Conservation (phyloP, 1,284 basidiomycete species). For the Dichomitus squalens region DNA sequence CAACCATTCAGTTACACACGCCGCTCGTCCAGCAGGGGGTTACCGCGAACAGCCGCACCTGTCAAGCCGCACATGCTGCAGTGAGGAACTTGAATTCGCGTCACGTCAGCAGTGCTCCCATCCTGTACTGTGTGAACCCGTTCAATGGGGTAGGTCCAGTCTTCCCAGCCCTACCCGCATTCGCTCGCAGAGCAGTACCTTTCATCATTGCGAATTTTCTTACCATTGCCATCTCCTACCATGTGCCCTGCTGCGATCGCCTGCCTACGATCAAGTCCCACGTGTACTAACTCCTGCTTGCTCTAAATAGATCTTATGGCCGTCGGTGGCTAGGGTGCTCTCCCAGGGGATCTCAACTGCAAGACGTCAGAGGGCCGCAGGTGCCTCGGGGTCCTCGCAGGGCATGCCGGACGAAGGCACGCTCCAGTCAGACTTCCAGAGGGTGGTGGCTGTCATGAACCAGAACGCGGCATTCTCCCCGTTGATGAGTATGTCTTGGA, state of each 20-base stretch:
- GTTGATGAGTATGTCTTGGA: conserved; percentile 18
- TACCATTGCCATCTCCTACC: background rate
- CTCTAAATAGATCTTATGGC: conserved; percentile 17
- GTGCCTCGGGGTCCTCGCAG: conserved; percentile 2
- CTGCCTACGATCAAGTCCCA: background rate
- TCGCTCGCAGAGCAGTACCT: background rate
- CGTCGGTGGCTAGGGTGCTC: conserved; percentile 20
- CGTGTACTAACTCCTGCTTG: background rate
- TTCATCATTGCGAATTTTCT: no score
- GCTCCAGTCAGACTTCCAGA: conserved; percentile 9
- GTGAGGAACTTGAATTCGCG: conserved; percentile 11
- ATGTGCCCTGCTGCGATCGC: background rate
- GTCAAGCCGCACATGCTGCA: conserved; percentile 21
- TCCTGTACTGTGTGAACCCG: conserved; percentile 20
- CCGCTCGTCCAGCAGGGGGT: conserved; percentile 27
- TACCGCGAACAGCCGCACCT: conserved; percentile 22
- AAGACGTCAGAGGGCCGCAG: conserved; percentile 16
- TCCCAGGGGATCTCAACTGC: conserved; percentile 10
- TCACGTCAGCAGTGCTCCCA: conserved; percentile 5
- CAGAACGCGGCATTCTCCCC: conserved; percentile 17
- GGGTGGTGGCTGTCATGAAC: conserved; percentile 13
- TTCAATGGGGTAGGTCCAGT: conserved; percentile 17
- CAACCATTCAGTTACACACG: conserved; percentile 40
- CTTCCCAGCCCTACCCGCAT: background rate
- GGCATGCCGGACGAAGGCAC: conserved; percentile 18